Base-by-base conservation (phyloP, 2,329 filamentous ascomycete genomes). In the Acrocalymma vagum region DNA sequence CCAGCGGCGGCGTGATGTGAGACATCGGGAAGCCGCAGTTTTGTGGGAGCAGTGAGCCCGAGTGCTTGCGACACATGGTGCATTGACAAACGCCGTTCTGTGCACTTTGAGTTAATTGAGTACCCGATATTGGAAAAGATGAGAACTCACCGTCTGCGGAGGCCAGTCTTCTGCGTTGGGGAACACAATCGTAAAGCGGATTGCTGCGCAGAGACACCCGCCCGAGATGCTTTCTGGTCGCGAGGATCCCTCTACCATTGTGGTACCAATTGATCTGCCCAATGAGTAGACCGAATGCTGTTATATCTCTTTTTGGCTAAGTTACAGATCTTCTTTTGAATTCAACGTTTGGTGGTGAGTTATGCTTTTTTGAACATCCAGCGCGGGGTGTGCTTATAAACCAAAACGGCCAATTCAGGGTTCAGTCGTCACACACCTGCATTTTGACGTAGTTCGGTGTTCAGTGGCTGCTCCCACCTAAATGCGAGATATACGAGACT, bases 71-170 rank as follows among this genome's bases (percentile, higher is more conserved):
- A 34, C 60, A 63, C 53, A 59, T 60, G 14, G 59, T 62, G 39
- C 58, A 63, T 45, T 64, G 58, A 39, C 58, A 63, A 7, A 53
- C 48, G 15, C 58, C 56, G 26, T 61, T 61, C 58, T 62, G 18
- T 28, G 9, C 9, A 7, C 27, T 18, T 40, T 24, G 29, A 25
- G 13, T 14, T 10, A n/a, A 16, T 8, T 30, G 24, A 17, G 9
- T 20, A 25, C 15, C 15, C n/a, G 16, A 4, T 14, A 25, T 10
- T n/a, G 8, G 14, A 9, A 9, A 7, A 22, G 25, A 16, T 16
- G 15, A 15, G 20, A 20, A n/a, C 51, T 14, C 43, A 61, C 55
- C 18, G 34, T 33, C 25, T 45, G 31, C 1, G 56, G 56, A 28
- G 58, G 58, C 55, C 58, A 60, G 21, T 60, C 50, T 9, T 38